phyloP scores from a whole-genome alignment of 2,329 filamentous ascomycete species.

The Apiospora arundinis region DNA sequence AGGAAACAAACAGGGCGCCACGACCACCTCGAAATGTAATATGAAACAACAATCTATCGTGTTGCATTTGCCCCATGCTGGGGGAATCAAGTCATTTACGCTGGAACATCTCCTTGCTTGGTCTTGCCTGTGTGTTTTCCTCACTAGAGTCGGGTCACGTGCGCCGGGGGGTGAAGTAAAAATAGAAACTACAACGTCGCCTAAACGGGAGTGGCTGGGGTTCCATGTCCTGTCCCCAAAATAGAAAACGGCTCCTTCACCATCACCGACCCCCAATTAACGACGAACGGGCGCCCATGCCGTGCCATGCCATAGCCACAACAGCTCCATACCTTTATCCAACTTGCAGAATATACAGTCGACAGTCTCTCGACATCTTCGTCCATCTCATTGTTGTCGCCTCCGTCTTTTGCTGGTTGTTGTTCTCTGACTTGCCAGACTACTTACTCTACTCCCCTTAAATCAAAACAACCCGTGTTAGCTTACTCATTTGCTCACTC shows the following conservation, averaged over 20 bases:
- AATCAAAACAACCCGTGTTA: slow-evolving; percentile 13
- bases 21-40: background rate
- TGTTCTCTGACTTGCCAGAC: background rate
- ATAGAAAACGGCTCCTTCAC: slow-evolving; percentile 19
- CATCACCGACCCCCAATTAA: slow-evolving; percentile 13
- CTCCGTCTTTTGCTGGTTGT: background rate
- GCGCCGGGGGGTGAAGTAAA: background rate
- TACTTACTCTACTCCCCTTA: background rate
- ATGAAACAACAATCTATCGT: slow-evolving; percentile 5
- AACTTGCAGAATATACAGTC: slow-evolving; percentile 2
- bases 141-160: slow-evolving; percentile 9
- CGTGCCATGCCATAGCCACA: slow-evolving; percentile 14
- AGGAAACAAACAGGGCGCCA: background rate
- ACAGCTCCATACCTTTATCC: slow-evolving; percentile 12
- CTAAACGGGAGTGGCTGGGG: slow-evolving; percentile 18
- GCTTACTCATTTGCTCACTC: background rate
- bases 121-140: background rate
- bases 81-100: slow-evolving; percentile 3
- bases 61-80: slow-evolving; percentile 5
- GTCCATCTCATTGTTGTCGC: background rate
- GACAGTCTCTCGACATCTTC: background rate
- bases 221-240: slow-evolving; percentile 3
- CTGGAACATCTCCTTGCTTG: slow-evolving; percentile 10
- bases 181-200: slow-evolving; percentile 19
- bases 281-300: slow-evolving; percentile 7